Evolutionary conservation across 169 alveolate species (phyloP), one percentile per base, ranked within the genome.

Genomic region (Cryptosporidium meleagridis): DNA sequence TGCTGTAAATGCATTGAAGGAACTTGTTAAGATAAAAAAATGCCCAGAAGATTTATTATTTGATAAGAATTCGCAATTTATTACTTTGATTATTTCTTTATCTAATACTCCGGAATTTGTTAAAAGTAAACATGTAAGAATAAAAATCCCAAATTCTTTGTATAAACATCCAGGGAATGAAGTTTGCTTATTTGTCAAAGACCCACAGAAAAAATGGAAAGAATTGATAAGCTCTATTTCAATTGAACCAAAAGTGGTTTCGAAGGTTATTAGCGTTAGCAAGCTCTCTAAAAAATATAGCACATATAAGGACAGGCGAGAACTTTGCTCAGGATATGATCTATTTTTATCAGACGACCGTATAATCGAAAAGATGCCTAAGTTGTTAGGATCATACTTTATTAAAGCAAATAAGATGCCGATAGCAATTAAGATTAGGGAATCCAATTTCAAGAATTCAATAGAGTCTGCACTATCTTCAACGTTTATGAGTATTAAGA

Each of bases 161-260:
- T 80, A 80, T 31, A 80, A 39, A 14, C 39, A 71, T 23, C 80
- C 72, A 1, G 26, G 39, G 16, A 68, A 75, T 2, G 93, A 84
- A 75, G 93, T 61, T 51, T 92, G 95, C 52, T 58, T 92, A 68
- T 70, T 92, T 14, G 95, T 92, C 1, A 73, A 70, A 10, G 95
- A 92, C 59, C 95, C 95, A 10, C 95, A 92, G 71, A 58, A 93
- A 23, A 92, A 92, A 87, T 92, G 94, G 94, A 92, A 92, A 53
- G 95, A 92, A 33, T 18, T 92, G 10, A 55, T 91, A 0, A 70
- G 87, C 7, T 29, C 71, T 4, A 31, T 18, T 33, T 31, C 16
- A n/a, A 37, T 75, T 23, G 85, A 85, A 9, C 69, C 69, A 7
- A 53, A 65, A 14, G 59, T 67, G 18, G 48, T 91, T 12, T 55